Evolutionary conservation across 225 moss, liverwort and hornwort genomes (phyloP).

Genomic region (Asterella californica): DNA sequence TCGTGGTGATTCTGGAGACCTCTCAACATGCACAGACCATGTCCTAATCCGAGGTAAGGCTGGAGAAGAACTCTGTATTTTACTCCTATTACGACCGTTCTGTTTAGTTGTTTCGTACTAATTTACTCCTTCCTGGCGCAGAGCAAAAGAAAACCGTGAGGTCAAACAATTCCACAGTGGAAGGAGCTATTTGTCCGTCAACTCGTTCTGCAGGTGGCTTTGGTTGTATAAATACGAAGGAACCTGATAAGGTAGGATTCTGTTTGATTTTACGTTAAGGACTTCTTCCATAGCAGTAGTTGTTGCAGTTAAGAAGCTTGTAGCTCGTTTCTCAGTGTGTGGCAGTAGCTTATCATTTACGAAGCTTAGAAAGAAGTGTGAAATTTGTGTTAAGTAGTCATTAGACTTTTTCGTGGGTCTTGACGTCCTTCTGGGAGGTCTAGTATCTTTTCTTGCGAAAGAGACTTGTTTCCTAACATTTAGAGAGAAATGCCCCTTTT

Average conservation of each 20-base stretch:
- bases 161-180: not conserved
- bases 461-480: too few species aligned
- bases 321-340: not conserved
- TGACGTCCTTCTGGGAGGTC: not conserved
- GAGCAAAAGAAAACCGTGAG: not conserved
- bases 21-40: not conserved
- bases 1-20: not conserved
- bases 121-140: not conserved
- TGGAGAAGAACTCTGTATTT: not conserved
- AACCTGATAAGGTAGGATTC: slow-evolving; percentile 5
- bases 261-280: not conserved
- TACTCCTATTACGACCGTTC: too few species aligned
- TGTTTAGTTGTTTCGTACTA: not conserved
- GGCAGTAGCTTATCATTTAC: not conserved
- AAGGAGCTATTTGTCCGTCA: not conserved
- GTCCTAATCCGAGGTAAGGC: not conserved
- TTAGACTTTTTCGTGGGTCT: not conserved
- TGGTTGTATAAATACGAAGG: not conserved
- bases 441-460: too few species aligned
- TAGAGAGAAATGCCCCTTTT: too few species aligned
- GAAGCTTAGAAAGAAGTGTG: not conserved
- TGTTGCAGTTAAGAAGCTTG: not conserved
- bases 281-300: not conserved
- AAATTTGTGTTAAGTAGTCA: too few species aligned
- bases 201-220: not conserved